Percentiles rank a stretch among this genome's conserved stretches.
phyloP scores from a whole-genome alignment of 768 basidiomycete genomes.

The Amanita molliuscula region DNA sequence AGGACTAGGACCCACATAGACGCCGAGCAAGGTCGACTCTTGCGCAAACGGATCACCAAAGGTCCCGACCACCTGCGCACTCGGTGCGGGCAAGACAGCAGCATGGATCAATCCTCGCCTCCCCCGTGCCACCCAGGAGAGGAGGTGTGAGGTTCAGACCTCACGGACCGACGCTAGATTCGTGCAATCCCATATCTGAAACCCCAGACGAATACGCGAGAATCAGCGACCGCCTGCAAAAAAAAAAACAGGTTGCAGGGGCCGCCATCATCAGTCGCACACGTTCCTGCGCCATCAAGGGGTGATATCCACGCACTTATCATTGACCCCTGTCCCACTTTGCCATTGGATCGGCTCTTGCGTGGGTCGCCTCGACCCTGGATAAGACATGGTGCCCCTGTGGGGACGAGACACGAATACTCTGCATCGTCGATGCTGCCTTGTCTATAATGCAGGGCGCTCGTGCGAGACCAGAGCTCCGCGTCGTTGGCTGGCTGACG shows the following conservation, averaged over 20 bases:
- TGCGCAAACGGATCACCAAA: conserved; percentile 18
- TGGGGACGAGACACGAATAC: not conserved
- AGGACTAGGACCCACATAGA: conserved; percentile 25
- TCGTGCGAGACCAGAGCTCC: conserved; percentile 14
- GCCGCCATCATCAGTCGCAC: not conserved
- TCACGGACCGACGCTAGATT: conserved; percentile 35
- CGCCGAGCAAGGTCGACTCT: conserved; percentile 20
- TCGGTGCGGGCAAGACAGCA: conserved; percentile 26
- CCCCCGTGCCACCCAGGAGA: conserved; percentile 1
- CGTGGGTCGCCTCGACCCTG: conserved; percentile 4
- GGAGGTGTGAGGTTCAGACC: conserved; percentile 33
- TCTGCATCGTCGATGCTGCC: not conserved
- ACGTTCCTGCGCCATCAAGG: not conserved
- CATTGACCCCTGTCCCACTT: conserved; percentile 29
- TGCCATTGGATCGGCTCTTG: conserved; percentile 31
- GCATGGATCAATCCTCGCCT: conserved; percentile 23
- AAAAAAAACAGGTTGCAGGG: no score
- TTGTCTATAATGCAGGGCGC: conserved; percentile 11
- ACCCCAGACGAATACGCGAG: conserved; percentile 42
- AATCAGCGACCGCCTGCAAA: conserved; percentile 33
- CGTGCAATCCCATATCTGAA: conserved; percentile 53
- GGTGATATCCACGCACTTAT: conserved; percentile 5
- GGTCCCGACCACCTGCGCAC: conserved; percentile 4
- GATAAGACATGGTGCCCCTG: conserved; percentile 3
- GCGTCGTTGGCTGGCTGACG: not conserved